Percentiles rank a stretch among this genome's conserved stretches.
phyloP scores from a whole-genome alignment of 768 basidiomycete species.

The Kwoniella newhampshirensis region DNA sequence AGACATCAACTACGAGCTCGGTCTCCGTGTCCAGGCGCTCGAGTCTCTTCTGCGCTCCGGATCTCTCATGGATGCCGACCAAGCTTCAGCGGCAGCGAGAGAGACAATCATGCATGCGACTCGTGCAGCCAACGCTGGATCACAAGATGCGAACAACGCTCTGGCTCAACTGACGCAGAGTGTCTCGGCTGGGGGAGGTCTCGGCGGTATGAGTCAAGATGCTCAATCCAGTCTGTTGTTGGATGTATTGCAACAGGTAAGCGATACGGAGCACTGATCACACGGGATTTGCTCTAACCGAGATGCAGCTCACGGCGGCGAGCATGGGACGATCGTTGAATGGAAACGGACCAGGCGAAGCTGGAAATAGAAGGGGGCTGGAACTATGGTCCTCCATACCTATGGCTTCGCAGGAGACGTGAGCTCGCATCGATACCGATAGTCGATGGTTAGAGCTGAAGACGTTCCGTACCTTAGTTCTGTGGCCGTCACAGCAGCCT shows the following conservation, averaged over 20 bases:
- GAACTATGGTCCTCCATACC: constrained; percentile 43
- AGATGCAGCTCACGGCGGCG: constrained; percentile 31
- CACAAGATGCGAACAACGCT: constrained; percentile 39
- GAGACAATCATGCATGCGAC: constrained; percentile 45
- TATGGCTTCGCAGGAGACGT: constrained; percentile 27
- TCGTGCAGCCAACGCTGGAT: constrained; percentile 32
- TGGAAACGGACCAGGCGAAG: constrained; percentile 4
- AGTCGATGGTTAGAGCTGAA: neutral
- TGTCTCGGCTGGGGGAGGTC: constrained; percentile 21
- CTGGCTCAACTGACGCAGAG: constrained; percentile 38
- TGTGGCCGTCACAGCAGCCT: constrained; percentile 27
- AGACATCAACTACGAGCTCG: constrained; percentile 38
- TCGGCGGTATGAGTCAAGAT: constrained; percentile 37
- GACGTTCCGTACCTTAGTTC: constrained; percentile 11
- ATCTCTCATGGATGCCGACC: constrained; percentile 37
- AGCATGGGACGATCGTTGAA: constrained; percentile 22
- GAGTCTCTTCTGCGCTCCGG: constrained; percentile 44
- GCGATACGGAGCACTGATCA: neutral
- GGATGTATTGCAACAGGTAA: constrained; percentile 47
- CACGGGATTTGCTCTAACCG: neutral
- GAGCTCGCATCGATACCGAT: constrained; percentile 1
- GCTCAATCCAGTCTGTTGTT: constrained; percentile 37
- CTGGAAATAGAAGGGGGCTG: constrained; percentile 12
- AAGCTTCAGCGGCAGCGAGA: constrained; percentile 38
- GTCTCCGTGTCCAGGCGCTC: constrained; percentile 39